Base-by-base conservation (phyloP, 805 yeast species). In the Metschnikowia baotianmanensis region DNA sequence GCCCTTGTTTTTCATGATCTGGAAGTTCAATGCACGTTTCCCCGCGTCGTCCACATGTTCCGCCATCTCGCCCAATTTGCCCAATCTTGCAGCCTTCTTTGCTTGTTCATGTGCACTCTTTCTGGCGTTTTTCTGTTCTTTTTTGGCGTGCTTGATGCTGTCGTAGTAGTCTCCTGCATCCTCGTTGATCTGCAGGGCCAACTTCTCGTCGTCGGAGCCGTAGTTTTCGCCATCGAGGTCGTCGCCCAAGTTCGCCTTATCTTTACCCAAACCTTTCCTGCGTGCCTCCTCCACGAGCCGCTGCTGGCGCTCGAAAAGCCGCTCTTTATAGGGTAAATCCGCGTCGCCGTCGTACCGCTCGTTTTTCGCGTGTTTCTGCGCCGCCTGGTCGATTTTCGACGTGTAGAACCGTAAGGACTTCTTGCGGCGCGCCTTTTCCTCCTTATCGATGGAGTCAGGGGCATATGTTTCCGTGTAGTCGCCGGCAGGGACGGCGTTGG, bases 1-100 rank as follows among this genome's bases (percentile, higher is more conserved):
- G 58, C 99, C 99, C 71, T 87, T 90, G 71, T 93, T 93, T 77
- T 91, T 93, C 68, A 87, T 74, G 48, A 93, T 93, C 71, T 91
- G 98, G 69, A 83, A 93, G 62, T 86, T 88, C 56, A 93, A 76
- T 1, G 97, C 98, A 59, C 99, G 84, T 72, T 93, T 93, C 37
- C 96, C 97, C 50, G 80, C 82, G 15, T 75, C 82, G 37, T 82
- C 96, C 21, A 81, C 58, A 41, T 74, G 73, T 45, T 84, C 86
- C 47, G 72, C 71, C 38, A 83, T 64, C 55, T 88, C 95, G 8
- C 80, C 83, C 49, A 91, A 66, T 48, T 78, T 83, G 33, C 97
- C 98, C 47, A 85, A 89, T 55, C 80, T 82, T 10, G 93, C 87
- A 2, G 96, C 96, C 43, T 71, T 68, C 6, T 78, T 77, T 2